Evolutionary conservation across 768 basidiomycete species (phyloP).

Genomic region (Termitomyces sp.): DNA sequence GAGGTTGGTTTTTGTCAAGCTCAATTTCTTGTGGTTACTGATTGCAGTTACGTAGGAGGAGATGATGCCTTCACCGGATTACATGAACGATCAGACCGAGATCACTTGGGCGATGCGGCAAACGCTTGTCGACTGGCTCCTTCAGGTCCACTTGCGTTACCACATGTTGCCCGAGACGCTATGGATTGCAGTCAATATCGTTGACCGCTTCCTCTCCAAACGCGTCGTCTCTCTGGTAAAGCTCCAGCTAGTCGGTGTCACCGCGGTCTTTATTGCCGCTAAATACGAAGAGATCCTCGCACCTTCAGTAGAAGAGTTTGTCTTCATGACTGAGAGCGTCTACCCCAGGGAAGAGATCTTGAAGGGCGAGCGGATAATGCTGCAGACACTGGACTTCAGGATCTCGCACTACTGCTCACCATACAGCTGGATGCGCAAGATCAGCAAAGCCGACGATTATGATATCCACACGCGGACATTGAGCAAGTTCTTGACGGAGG

Average conservation of each 20-base stretch:
- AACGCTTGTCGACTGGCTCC: slow-evolving; percentile 95
- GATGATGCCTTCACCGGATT: slow-evolving; percentile 87
- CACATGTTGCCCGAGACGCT: slow-evolving; percentile 99
- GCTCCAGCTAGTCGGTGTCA: slow-evolving; percentile 95
- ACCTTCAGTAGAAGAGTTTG: slow-evolving; percentile 96
- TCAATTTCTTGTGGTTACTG: slow-evolving; percentile 5
- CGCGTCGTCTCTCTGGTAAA: slow-evolving; percentile 86
- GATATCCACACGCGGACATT: slow-evolving; percentile 96
- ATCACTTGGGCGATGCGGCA: slow-evolving; percentile 94
- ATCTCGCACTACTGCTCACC: slow-evolving; percentile 98
- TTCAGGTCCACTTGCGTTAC: slow-evolving; percentile 96
- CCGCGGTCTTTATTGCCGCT: slow-evolving; percentile 97
- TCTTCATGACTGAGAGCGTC: slow-evolving; percentile 95
- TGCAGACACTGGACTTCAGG: slow-evolving; percentile 93
- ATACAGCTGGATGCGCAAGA: slow-evolving; percentile 98
- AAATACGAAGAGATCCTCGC: slow-evolving; percentile 99
- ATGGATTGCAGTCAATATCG: slow-evolving; percentile 98
- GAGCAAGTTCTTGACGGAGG: slow-evolving; percentile 96
- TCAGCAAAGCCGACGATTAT: slow-evolving; percentile 98
- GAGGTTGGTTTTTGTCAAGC: slow-evolving; percentile 53
- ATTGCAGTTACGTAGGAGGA: slow-evolving; percentile 49
- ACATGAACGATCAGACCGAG: slow-evolving; percentile 92
- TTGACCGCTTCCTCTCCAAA: slow-evolving; percentile 88
- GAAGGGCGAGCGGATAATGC: slow-evolving; percentile 94
- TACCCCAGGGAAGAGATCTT: slow-evolving; percentile 95